Base-by-base conservation (phyloP, 164 flowering plant species). In the Stephania cephalantha region DNA sequence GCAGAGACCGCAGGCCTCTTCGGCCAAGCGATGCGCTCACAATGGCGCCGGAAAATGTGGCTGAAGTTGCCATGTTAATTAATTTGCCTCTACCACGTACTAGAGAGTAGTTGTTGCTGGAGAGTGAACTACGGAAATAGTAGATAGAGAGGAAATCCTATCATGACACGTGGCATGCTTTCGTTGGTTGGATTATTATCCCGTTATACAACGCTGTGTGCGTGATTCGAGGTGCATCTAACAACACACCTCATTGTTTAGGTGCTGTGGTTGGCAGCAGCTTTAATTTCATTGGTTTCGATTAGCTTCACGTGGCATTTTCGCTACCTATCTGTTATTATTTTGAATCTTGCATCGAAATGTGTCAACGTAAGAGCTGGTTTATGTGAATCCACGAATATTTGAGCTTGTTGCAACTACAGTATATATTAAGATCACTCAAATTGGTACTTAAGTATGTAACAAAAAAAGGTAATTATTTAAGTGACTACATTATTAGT, bases 121-220 rank as follows among this genome's bases (percentile, higher is more conserved):
- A 25, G 25, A 5, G 15, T 4, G 78, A 45, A 22, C 20, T 46
- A 25, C 25, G 0, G 55, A 46, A 30, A 71, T 35, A 35, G 42
- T 35, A 35, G 42, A 35, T 35, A n/a, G 13, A 8, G 68, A 45
- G 20, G 73, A 18, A 69, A 76, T 53, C 75, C 74, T 81, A 86
- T 83, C 77, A 76, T 80, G 82, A 80, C 91, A 86, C 87, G 82
- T 85, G 92, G 85, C 88, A 70, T 1, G 15, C 8, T 71, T 11
- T 22, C 72, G 79, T 84, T 85, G 80, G 31, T 68, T 46, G 46
- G 68, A 73, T 81, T 85, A 86, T 88, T 86, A 76, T 75, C 74
- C 6, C 53, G 53, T 8, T 81, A 73, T 75, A 84, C 84, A 75
- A 31, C 70, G 35, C 3, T 1, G n/a, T 35, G 3, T 31, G 35